These are phyloP conservation scores for Amoebophrya sp. DNA, from an alignment of 169 alveolate species.

Conservation along the genomic window DNA sequence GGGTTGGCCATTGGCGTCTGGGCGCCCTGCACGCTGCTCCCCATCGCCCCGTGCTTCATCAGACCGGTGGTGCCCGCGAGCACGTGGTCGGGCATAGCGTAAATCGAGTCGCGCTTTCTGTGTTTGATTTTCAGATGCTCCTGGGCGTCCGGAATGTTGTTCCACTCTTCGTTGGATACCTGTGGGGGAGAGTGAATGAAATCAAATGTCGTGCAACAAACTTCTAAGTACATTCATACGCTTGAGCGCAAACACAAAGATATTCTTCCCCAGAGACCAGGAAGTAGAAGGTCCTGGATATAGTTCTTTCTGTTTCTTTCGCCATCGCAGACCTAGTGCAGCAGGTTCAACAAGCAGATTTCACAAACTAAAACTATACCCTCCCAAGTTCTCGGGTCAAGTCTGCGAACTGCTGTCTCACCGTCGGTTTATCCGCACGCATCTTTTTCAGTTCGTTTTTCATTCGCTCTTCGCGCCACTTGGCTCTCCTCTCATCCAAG, in stretches of 20 bases:
- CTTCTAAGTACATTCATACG: not conserved
- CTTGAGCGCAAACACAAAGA: not conserved
- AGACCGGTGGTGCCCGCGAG: constrained; percentile 24
- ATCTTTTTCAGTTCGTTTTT: constrained; percentile 70
- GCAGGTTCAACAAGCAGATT: no score
- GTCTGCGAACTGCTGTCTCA: constrained; percentile 54
- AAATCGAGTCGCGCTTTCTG: constrained; percentile 64
- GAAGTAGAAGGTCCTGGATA: not conserved
- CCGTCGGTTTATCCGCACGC: constrained; percentile 71
- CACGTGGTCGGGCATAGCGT: constrained; percentile 53
- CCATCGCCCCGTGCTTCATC: not conserved
- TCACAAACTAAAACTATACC: no score
- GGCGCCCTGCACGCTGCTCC: no score
- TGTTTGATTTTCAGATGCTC: constrained; percentile 68
- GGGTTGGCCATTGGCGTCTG: no score
- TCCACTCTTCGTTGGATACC: constrained; percentile 86
- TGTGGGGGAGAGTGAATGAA: not conserved
- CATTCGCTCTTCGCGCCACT: constrained; percentile 72
- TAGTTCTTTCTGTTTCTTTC: not conserved
- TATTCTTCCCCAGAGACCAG: not conserved
- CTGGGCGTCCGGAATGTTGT: constrained; percentile 89
- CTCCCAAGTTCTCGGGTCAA: constrained; percentile 50
- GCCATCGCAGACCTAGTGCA: not conserved
- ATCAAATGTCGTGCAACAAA: not conserved
- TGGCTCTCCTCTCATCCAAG: constrained; percentile 79